Conservation (phyloP, 345 rosid species). For the Rhodamnia argentea region DNA sequence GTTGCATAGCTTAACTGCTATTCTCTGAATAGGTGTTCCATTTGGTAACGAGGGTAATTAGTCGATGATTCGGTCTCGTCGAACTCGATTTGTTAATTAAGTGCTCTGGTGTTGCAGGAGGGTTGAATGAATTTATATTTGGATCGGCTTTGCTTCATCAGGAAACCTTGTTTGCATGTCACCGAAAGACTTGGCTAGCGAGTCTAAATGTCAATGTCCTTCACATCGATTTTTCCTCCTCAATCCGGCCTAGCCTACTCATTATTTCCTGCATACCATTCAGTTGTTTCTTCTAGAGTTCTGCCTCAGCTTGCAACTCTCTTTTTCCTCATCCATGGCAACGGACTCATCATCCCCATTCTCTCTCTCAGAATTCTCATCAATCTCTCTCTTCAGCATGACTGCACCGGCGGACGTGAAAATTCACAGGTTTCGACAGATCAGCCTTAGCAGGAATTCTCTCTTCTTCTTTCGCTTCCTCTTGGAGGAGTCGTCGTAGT, state of each 20-base stretch:
- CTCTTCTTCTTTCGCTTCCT: too few relatives aligned
- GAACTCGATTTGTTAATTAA: too few relatives aligned
- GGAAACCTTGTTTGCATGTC: constrained; percentile 36
- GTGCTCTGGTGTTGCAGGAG: too few relatives aligned
- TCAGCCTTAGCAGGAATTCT: too few relatives aligned
- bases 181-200: constrained; percentile 36
- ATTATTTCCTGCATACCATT: constrained; percentile 48
- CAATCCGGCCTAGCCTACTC: not conserved
- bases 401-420: too few relatives aligned
- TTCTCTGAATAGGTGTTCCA: too few relatives aligned
- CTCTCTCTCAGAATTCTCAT: constrained; percentile 34
- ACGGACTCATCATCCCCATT: constrained; percentile 10
- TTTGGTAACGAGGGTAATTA: too few relatives aligned
- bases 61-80: too few relatives aligned
- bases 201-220: constrained; percentile 29
- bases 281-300: constrained; percentile 39
- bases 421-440: too few relatives aligned
- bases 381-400: constrained; percentile 28
- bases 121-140: too few relatives aligned
- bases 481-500: constrained; percentile 25
- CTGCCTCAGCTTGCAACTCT: constrained; percentile 39
- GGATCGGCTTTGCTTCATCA: constrained; percentile 28
- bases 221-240: too few relatives aligned
- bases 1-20: too few relatives aligned
- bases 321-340: constrained; percentile 40